Evolutionary conservation across 495 filamentous ascomycete species (phyloP), one percentile per base, ranked within the genome.

Genomic region (Cercophora sp.): DNA sequence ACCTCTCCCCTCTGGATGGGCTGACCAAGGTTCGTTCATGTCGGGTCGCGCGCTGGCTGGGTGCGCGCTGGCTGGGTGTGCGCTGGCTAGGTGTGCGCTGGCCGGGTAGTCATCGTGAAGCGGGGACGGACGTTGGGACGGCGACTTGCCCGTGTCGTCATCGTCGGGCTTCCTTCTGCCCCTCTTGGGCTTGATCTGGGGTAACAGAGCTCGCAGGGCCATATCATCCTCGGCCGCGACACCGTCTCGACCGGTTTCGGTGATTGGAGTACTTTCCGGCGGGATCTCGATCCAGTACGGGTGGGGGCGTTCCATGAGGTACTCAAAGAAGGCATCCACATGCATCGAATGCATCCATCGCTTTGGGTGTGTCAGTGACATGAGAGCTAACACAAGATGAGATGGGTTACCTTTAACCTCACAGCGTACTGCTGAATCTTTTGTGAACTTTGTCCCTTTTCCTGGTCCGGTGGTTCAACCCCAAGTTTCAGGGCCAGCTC

Each of bases 341-440:
- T 96, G 93, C 88, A 96, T 95, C 1, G 93, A 92, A 62, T 88
- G 89, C 88, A 98, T 93, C 93, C 93, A 98, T 52, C 93, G 82
- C 87, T 96, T 25, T n/a, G n/a, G n/a, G n/a, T n/a, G n/a, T n/a
- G n/a, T n/a, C n/a, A n/a, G n/a, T n/a, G n/a, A n/a, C n/a, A n/a
- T n/a, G n/a, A n/a, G n/a, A n/a, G n/a, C n/a, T n/a, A n/a, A n/a
- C n/a, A n/a, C n/a, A n/a, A n/a, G n/a, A n/a, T n/a, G n/a, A n/a
- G n/a, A n/a, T n/a, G n/a, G n/a, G n/a, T n/a, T 73, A 91, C 89
- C 82, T 96, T 97, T 36, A 97, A 72, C 44, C 93, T 77, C 27
- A 96, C 93, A 43, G 90, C 89, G 71, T 98, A 98, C 63, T 98
- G 93, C 67, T 96, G 92, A 31, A 98, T 89, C 66, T 96, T 98